Conservation (phyloP, 176 grass and related monocot genomes). For the Paspalum vaginatum region DNA sequence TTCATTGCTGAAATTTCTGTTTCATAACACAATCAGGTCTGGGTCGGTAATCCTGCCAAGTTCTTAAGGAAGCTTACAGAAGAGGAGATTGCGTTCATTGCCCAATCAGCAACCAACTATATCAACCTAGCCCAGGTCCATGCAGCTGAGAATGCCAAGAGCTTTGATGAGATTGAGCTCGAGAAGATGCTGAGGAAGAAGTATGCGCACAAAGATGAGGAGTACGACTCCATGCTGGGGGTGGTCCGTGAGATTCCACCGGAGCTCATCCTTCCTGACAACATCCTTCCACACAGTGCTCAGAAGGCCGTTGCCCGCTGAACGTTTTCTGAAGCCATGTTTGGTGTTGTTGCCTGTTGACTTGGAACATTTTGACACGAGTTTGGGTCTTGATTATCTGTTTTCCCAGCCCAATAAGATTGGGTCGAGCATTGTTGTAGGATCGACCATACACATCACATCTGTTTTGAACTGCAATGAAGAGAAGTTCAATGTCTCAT, state of each 20-base stretch:
- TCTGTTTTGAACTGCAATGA: slow-evolving; percentile 39
- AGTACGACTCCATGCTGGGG: slow-evolving; percentile 90
- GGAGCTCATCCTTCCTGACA: slow-evolving; percentile 75
- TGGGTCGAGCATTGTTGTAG: slow-evolving; percentile 71
- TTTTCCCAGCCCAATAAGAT: slow-evolving; percentile 71
- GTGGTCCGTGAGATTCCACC: slow-evolving; percentile 78
- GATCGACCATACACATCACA: slow-evolving; percentile 53
- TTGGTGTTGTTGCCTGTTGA: slow-evolving; percentile 48
- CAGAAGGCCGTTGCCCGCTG: slow-evolving; percentile 56
- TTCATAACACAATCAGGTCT: slow-evolving; percentile 59
- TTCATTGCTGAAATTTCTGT: slow-evolving; percentile 3
- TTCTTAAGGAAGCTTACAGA: slow-evolving; percentile 95
- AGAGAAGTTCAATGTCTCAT: slow-evolving; percentile 10
- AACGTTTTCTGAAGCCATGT: slow-evolving; percentile 15
- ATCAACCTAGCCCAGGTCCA: slow-evolving; percentile 92
- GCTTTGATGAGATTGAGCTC: slow-evolving; percentile 87
- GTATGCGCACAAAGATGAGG: slow-evolving; percentile 73
- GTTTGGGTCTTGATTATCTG: slow-evolving; percentile 43
- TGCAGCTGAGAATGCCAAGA: slow-evolving; percentile 83
- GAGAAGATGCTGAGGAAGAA: slow-evolving; percentile 93
- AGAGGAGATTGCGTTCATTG: slow-evolving; percentile 80
- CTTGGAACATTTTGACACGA: slow-evolving; percentile 46
- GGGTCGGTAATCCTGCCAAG: slow-evolving; percentile 97
- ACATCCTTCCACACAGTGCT: slow-evolving; percentile 71
- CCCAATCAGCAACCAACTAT: slow-evolving; percentile 83